These are phyloP conservation scores for Ophiostoma sp. DNA, from an alignment of 2,329 filamentous ascomycete species.

Conservation along the genomic window DNA sequence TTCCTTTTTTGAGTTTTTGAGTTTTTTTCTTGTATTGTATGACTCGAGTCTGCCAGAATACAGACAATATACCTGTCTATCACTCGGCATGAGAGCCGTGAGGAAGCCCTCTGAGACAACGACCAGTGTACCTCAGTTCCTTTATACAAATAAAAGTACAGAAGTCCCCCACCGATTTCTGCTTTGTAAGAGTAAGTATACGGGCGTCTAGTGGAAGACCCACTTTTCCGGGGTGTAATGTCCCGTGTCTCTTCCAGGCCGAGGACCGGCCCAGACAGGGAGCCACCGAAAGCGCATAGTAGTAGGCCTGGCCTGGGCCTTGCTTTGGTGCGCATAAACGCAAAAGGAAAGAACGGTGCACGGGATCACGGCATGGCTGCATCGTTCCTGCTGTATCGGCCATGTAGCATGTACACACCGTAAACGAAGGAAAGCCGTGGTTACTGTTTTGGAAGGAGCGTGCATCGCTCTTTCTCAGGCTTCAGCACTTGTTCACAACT, in stretches of 20 bases:
- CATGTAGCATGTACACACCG: background rate
- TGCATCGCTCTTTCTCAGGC: background rate
- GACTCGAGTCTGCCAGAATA: background rate
- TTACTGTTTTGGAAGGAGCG: background rate
- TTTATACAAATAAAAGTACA: background rate
- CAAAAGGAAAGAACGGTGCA: background rate
- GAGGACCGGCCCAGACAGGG: background rate
- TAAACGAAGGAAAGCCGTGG: background rate
- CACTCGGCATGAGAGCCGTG: background rate
- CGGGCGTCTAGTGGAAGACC: background rate
- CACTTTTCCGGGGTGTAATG: background rate
- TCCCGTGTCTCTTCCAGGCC: background rate
- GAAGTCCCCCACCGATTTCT: background rate
- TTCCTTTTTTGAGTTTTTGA: background rate
- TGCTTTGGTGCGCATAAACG: background rate
- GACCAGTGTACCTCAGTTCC: background rate
- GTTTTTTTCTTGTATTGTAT: background rate
- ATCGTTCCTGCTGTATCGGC: constrained; percentile 3
- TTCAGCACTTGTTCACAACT: background rate
- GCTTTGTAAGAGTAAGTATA: background rate
- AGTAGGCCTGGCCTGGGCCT: background rate
- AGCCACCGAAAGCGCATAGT: background rate
- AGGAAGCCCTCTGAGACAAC: background rate
- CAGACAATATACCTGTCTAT: background rate
- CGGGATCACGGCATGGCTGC: background rate